Evolutionary conservation across 192 early-diverging fungal genomes (phyloP).

Genomic region (Backusella circina): DNA sequence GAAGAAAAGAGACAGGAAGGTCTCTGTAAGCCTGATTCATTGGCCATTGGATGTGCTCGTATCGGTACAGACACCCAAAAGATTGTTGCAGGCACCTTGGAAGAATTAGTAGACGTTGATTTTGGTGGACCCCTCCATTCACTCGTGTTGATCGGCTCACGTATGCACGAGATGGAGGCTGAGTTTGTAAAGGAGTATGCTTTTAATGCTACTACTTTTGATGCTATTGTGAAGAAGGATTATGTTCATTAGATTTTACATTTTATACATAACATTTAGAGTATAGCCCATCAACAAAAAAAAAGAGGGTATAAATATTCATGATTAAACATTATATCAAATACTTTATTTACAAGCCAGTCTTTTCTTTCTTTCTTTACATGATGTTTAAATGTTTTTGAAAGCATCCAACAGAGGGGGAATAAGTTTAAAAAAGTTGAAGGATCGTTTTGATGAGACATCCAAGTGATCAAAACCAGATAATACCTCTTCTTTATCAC

Average conservation of each 20-base stretch:
- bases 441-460: neutral
- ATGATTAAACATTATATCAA: too few species aligned
- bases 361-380: too few species aligned
- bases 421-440: neutral
- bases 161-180: slow-evolving; percentile 92
- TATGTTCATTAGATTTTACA: slow-evolving; percentile 2
- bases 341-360: neutral
- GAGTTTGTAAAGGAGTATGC: slow-evolving; percentile 82
- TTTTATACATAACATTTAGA: neutral
- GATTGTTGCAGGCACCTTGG: slow-evolving; percentile 84
- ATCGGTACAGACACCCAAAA: slow-evolving; percentile 81
- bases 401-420: neutral
- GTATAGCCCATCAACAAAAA: neutral
- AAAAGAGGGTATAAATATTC: too few species aligned
- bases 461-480: neutral
- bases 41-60: slow-evolving; percentile 90
- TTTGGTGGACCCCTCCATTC: slow-evolving; percentile 96
- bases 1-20: slow-evolving; percentile 75
- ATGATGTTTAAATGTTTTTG: neutral
- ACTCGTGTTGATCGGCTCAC: slow-evolving; percentile 81
- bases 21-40: slow-evolving; percentile 72
- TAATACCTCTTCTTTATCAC: neutral
- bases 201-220: slow-evolving; percentile 58
- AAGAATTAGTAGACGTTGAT: slow-evolving; percentile 78
- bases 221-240: slow-evolving; percentile 53